Base-by-base conservation (phyloP, 805 yeast species). In the Lachancea thermotolerans region DNA sequence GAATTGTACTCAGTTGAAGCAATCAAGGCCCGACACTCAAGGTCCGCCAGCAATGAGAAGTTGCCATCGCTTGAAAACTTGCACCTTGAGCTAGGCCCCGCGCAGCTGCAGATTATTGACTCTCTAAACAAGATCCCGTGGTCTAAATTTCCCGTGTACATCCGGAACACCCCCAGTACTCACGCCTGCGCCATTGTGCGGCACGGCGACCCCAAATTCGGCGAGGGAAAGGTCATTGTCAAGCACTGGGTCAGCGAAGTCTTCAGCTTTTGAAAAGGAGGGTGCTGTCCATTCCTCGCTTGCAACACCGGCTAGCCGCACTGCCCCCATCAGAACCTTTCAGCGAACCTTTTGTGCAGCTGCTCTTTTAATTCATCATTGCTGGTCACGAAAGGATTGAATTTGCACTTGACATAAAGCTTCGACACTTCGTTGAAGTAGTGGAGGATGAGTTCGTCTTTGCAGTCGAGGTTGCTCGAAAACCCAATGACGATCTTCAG, bases 141-240 rank as follows among this genome's bases (percentile, higher is more conserved):
- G 95, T 61, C 67, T 36, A 87, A 85, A 58, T 82, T 64, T 53
- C 90, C 93, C 0, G 72, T 87, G 25, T 73, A 81, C 48, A 82
- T 87, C 47, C 72, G 81, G 33, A 67, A 74, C 28, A 81, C 91
- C 5, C 72, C 72, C 40, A 75, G 80, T 37, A 76, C 95, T 1
- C 96, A 87, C 57, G 87, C 95, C 1, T 95, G 93, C 1, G 81
- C 87, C 1, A 84, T 87, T 47, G 85, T 81, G 36, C 73, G 95
- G 41, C 77, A 73, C 49, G 66, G 67, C 18, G 75, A 74, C 28
- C 70, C 72, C 10, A 71, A 72, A 10, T 80, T 82, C 50, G 76
- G 64, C 30, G 95, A 87, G 61, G 96, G 96, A 0, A 75, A 78
- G 54, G 58, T 69, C 2, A 86, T 83, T 4, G 74, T 86, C 25